Conservation (phyloP, 192 early-diverging fungal genomes). For the Spizellomyces punctatus region DNA sequence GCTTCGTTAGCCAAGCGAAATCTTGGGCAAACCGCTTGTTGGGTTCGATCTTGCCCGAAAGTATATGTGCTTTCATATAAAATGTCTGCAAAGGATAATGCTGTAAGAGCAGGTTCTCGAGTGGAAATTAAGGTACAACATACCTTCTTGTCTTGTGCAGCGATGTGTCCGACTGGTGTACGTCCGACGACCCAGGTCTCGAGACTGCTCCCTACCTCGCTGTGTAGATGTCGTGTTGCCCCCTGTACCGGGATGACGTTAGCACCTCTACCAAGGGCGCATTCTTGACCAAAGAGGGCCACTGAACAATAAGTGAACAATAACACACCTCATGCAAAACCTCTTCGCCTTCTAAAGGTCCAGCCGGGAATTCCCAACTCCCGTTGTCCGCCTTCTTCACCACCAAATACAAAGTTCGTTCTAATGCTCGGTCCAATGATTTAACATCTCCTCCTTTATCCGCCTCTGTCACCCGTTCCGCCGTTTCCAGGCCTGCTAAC, state of each 20-base stretch:
- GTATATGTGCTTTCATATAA: slow-evolving; percentile 83
- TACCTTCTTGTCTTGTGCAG: slow-evolving; percentile 31
- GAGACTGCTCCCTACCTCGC: slow-evolving; percentile 73
- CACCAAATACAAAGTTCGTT: slow-evolving; percentile 78
- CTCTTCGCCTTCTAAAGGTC: slow-evolving; percentile 64
- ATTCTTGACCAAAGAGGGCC: no score
- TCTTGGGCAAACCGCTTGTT: slow-evolving; percentile 62
- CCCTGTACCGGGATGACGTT: slow-evolving; percentile 51
- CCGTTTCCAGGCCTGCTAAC: slow-evolving; percentile 45
- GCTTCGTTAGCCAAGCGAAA: slow-evolving; percentile 76
- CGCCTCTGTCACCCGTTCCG: slow-evolving; percentile 60
- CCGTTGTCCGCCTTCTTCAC: slow-evolving; percentile 58
- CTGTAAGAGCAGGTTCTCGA: slow-evolving; percentile 3
- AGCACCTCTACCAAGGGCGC: no score
- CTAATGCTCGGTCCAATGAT: slow-evolving; percentile 76
- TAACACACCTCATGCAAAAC: slow-evolving; percentile 66
- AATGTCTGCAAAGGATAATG: slow-evolving; percentile 61
- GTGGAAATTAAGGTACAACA: slow-evolving; percentile 24
- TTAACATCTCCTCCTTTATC: slow-evolving; percentile 66
- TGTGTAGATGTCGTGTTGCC: slow-evolving; percentile 70
- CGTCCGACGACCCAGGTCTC: slow-evolving; percentile 87
- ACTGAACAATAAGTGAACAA: not conserved
- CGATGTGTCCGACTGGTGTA: slow-evolving; percentile 73
- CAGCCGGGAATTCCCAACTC: slow-evolving; percentile 76
- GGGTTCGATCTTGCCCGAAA: slow-evolving; percentile 70